A percentile compares a stretch with the other conserved stretches of the same genome.
Evolutionary conservation across 331 rosid species (phyloP).

Genomic region (Rosa hybrid): DNA sequence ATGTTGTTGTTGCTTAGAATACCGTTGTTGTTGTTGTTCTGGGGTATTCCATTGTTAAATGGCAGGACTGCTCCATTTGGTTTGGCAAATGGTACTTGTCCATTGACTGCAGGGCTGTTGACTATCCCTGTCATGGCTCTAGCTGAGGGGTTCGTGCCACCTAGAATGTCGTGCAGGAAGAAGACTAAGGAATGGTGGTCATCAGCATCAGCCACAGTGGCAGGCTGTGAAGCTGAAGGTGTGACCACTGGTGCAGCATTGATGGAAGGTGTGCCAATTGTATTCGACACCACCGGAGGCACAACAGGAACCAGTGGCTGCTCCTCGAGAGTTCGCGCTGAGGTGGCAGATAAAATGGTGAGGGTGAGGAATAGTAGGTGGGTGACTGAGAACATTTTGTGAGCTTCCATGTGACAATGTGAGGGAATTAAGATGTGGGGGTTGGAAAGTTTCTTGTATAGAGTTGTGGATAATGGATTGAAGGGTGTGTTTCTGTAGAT

Average conservation of each 20-base stretch:
- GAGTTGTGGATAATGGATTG: not conserved
- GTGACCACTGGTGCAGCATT: slow-evolving; percentile 20
- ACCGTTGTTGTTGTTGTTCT: slow-evolving; percentile 66
- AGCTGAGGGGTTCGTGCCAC: slow-evolving; percentile 80
- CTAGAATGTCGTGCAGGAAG: slow-evolving; percentile 79
- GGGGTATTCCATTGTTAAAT: slow-evolving; percentile 54
- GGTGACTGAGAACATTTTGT: slow-evolving; percentile 4
- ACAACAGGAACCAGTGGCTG: not conserved
- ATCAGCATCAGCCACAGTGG: slow-evolving; percentile 15
- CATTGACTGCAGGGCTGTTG: slow-evolving; percentile 59
- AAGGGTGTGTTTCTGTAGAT: not conserved
- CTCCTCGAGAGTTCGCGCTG: slow-evolving; percentile 51
- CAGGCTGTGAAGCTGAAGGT: slow-evolving; percentile 4
- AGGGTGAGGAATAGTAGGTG: slow-evolving; percentile 36
- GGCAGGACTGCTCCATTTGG: slow-evolving; percentile 76
- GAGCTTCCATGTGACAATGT: slow-evolving; percentile 35
- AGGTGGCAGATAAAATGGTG: slow-evolving; percentile 34
- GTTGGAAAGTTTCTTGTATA: not conserved
- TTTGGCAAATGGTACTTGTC: slow-evolving; percentile 78
- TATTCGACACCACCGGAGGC: slow-evolving; percentile 16
- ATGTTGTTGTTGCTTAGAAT: slow-evolving; percentile 73
- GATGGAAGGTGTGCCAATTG: slow-evolving; percentile 20
- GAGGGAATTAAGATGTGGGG: not conserved
- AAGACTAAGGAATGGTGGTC: slow-evolving; percentile 42
- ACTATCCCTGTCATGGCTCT: slow-evolving; percentile 74